Evolutionary conservation across 768 basidiomycete species (phyloP), one percentile per base, ranked within the genome.

Genomic region (Boletus sp.): DNA sequence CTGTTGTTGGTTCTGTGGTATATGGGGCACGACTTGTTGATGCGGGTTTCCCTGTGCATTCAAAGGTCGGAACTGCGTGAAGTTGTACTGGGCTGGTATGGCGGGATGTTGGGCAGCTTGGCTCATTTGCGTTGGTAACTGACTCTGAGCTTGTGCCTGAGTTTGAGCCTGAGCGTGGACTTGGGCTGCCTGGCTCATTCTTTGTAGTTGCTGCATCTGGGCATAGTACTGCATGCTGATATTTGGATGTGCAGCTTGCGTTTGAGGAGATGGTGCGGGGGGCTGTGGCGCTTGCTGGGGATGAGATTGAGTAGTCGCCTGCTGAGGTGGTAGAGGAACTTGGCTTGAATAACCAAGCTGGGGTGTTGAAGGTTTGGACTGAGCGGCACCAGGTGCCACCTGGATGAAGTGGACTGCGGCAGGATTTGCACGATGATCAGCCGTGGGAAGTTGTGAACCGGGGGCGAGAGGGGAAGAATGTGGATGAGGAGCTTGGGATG

Each of bases 21-120:
- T 54, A 58, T 66, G 63, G 7, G 59, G 21, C 47, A 25, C 45
- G n/a, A 64, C 54, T 49, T 68, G 69, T 42, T 57, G 63, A 53
- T 67, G 65, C 14, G 69, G 53, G 30, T 62, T 67, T 8, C 68
- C 57, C 37, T 64, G 69, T 27, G 59, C 50, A 32, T 66, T 64
- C 50, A 71, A 45, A 1, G 72, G 64, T 23, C 75, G 72, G 50
- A 70, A 57, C 21, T 73, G 75, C 5, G 72, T 41, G 7, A 72
- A 70, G 44, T 63, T 75, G 54, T 75, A 76, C 54, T 71, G 69
- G 47, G 32, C 56, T 13, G 56, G 27, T 40, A 72, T 58, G 46
- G 50, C 30, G 0, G 65, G 53, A 57, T 70, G 72, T 43, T 65
- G 70, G 30, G 60, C 17, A 14, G 51, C 50, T 50, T 70, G 71